Percentiles rank a stretch among this genome's conserved stretches.
Conservation (phyloP, 805 yeast species). For the Kuraishia borneana region DNA sequence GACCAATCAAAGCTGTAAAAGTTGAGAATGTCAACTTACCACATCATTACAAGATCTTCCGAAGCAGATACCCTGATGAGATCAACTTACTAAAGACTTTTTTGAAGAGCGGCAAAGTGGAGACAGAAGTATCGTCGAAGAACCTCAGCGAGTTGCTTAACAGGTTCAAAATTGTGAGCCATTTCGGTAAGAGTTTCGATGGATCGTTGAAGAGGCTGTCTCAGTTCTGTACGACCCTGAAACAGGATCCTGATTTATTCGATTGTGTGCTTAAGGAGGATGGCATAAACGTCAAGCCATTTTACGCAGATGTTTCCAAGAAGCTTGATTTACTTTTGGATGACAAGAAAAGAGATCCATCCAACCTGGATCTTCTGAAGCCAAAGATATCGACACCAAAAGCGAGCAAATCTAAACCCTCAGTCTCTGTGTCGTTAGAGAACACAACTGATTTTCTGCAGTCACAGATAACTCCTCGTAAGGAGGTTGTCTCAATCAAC, state of each 20-base stretch:
- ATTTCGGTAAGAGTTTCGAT: constrained; percentile 5
- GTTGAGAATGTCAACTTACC: constrained; percentile 6
- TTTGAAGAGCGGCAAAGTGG: background rate
- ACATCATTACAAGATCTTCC: constrained; percentile 12
- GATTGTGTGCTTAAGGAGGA: constrained; percentile 1
- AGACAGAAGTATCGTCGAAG: background rate
- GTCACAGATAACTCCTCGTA: constrained; percentile 5
- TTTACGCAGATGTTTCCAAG: background rate
- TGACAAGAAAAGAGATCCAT: no score
- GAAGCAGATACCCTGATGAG: constrained; percentile 10
- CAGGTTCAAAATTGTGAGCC: constrained; percentile 7
- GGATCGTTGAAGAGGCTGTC: constrained; percentile 3
- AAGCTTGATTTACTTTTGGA: constrained; percentile 1
- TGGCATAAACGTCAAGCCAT: constrained; percentile 1
- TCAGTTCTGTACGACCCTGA: constrained; percentile 10
- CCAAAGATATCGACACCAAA: no score
- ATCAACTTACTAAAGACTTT: constrained; percentile 6
- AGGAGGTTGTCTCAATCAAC: constrained; percentile 1
- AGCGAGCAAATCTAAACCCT: no score
- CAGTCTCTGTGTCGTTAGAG: no score
- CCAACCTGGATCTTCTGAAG: no score
- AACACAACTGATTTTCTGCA: background rate
- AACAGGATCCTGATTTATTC: constrained; percentile 10
- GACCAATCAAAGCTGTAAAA: background rate
- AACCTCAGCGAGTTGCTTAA: constrained; percentile 6